Evolutionary conservation across 1,139 yeast genomes (phyloP).

Genomic region (Suhomyces chickasaworum): DNA sequence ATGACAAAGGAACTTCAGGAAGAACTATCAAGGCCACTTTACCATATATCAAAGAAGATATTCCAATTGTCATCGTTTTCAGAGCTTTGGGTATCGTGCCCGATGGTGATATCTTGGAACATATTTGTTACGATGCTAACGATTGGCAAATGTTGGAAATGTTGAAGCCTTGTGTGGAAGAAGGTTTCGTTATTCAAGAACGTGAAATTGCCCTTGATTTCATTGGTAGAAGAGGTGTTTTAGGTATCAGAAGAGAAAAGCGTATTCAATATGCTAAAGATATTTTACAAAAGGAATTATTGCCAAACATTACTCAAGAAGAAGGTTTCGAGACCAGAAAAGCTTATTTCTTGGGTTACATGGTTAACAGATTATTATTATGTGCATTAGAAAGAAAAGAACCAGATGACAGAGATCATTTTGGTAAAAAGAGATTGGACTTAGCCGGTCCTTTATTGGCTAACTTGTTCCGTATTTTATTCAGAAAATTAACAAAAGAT

Average conservation of each 20-base stretch:
- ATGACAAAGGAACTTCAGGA: constrained; percentile 68
- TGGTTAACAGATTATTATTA: constrained; percentile 90
- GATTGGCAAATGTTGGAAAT: constrained; percentile 99
- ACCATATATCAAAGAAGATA: constrained; percentile 95
- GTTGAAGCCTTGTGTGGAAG: constrained; percentile 98
- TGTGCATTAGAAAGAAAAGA: constrained; percentile 97
- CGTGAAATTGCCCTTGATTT: constrained; percentile 97
- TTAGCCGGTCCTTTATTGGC: constrained; percentile 98
- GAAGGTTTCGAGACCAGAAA: constrained; percentile 97
- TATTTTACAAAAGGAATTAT: constrained; percentile 89
- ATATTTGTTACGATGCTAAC: constrained; percentile 93
- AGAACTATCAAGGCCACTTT: constrained; percentile 92
- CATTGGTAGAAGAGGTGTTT: constrained; percentile 96
- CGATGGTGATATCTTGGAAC: constrained; percentile 97
- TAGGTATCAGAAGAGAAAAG: constrained; percentile 95
- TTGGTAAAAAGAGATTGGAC: constrained; percentile 97
- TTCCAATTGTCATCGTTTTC: constrained; percentile 94
- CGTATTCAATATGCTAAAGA: constrained; percentile 98
- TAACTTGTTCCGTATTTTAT: constrained; percentile 88
- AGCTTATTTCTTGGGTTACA: constrained; percentile 95
- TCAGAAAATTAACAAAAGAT: constrained; percentile 91
- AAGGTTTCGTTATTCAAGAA: constrained; percentile 97
- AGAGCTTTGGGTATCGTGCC: constrained; percentile 98
- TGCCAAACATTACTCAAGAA: constrained; percentile 96
- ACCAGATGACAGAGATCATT: constrained; percentile 99